A percentile compares a stretch with the other conserved stretches of the same genome.
phyloP scores from a whole-genome alignment of 768 basidiomycete genomes.

The Myochromella boudieri region DNA sequence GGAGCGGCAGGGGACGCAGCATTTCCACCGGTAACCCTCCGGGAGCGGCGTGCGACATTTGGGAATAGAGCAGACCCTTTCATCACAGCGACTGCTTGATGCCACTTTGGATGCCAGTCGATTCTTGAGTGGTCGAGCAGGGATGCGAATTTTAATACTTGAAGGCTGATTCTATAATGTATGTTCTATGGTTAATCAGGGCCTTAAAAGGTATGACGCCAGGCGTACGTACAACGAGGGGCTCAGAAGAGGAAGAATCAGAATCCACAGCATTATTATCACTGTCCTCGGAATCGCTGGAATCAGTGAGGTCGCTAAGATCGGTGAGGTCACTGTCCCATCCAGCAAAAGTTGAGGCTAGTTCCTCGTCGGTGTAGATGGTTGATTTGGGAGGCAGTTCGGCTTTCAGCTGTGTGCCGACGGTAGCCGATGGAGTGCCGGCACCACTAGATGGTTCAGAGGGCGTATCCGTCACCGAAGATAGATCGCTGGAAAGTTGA shows the following conservation, averaged over 20 bases:
- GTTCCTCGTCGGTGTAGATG: neutral
- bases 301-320: constrained; percentile 28
- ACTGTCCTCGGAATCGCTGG: constrained; percentile 19
- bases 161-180: constrained; percentile 13
- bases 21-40: constrained; percentile 37
- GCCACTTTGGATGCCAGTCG: neutral
- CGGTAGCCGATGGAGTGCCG: too few species aligned
- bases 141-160: constrained; percentile 35
- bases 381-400: neutral
- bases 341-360: constrained; percentile 16
- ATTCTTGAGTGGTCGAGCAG: constrained; percentile 19
- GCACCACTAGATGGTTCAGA: neutral
- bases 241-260: constrained; percentile 7
- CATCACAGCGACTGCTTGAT: constrained; percentile 2
- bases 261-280: too few species aligned
- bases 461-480: neutral
- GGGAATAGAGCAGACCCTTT: constrained; percentile 30
- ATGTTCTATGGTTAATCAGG: too few species aligned
- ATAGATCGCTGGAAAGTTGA: neutral
- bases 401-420: neutral
- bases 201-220: too few species aligned
- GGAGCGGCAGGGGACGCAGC: constrained; percentile 41
- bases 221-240: neutral
- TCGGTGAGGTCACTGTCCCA: constrained; percentile 37
- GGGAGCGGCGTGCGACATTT: constrained; percentile 34